phyloP scores from a whole-genome alignment of 2,329 filamentous ascomycete species.

The Ascochyta koolunga region DNA sequence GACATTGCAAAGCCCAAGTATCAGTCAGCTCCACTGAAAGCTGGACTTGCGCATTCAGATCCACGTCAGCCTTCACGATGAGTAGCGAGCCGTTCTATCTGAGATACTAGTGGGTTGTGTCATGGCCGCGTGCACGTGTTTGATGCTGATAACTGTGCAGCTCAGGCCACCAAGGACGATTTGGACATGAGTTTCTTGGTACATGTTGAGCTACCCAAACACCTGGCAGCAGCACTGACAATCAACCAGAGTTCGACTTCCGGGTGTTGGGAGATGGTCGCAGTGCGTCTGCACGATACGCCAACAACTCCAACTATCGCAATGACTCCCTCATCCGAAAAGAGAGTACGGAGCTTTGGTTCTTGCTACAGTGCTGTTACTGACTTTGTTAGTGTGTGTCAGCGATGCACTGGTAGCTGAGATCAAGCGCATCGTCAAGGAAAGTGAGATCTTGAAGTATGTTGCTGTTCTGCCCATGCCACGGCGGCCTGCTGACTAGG shows the following conservation, averaged over 20 bases:
- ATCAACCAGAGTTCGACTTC: constrained; percentile 87
- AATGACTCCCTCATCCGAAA: constrained; percentile 98
- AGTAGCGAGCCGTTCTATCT: constrained; percentile 87
- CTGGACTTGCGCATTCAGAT: neutral
- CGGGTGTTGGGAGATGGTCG: constrained; percentile 89
- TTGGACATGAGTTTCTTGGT: constrained; percentile 98
- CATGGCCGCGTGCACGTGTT: constrained; percentile 17
- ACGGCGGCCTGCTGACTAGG: constrained; percentile 24
- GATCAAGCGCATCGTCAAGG: constrained; percentile 96
- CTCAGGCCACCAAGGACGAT: constrained; percentile 95
- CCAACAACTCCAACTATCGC: constrained; percentile 99
- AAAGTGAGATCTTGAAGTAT: constrained; percentile 96
- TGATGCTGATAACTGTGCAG: constrained; percentile 56
- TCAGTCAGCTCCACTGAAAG: constrained; percentile 3
- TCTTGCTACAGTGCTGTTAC: neutral
- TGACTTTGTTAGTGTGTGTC: constrained; percentile 77
- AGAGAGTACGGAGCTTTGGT: constrained; percentile 75
- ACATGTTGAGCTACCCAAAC: constrained; percentile 28
- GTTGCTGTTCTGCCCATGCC: constrained; percentile 21
- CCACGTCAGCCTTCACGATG: constrained; percentile 58
- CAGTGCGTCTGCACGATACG: constrained; percentile 93
- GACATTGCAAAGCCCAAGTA: constrained; percentile 11
- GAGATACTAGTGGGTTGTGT: constrained; percentile 83
- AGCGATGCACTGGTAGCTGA: constrained; percentile 89
- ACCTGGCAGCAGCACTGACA: constrained; percentile 11